phyloP scores from a whole-genome alignment of 1,284 basidiomycete species.

The Rugiboletus extremiorientalis region DNA sequence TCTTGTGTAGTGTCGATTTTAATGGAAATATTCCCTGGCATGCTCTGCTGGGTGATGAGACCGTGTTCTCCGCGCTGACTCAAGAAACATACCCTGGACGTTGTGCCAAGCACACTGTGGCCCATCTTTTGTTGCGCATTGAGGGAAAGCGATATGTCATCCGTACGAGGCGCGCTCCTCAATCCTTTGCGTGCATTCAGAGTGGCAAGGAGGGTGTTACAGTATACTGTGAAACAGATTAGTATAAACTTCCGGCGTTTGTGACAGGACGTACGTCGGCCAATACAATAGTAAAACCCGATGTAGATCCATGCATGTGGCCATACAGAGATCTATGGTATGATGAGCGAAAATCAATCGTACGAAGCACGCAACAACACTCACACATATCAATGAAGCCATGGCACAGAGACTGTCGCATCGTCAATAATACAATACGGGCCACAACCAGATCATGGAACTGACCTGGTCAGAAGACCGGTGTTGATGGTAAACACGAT shows the following conservation, averaged over 20 bases:
- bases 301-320: constrained; percentile 47
- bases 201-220: constrained; percentile 50
- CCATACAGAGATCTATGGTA: constrained; percentile 36
- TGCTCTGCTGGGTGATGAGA: constrained; percentile 11
- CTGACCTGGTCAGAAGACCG: constrained; percentile 41
- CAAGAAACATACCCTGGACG: constrained; percentile 9
- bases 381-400: constrained; percentile 44
- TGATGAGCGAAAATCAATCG: neutral
- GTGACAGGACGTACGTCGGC: constrained; percentile 39
- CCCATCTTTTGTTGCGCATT: constrained; percentile 5
- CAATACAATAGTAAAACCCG: constrained; percentile 50
- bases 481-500: constrained; percentile 52
- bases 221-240: constrained; percentile 39
- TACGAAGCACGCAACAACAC: constrained; percentile 1
- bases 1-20: constrained; percentile 30
- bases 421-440: constrained; percentile 11
- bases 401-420: constrained; percentile 37
- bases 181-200: constrained; percentile 46
- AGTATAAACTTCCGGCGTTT: neutral
- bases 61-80: neutral
- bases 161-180: constrained; percentile 16
- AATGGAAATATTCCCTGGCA: constrained; percentile 27
- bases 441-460: neutral
- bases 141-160: constrained; percentile 12
- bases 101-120: neutral